Percentiles rank a stretch among this genome's conserved stretches.
These are phyloP conservation scores for Malus hybrid DNA, from an alignment of 331 rosid species.

Conservation along the genomic window DNA sequence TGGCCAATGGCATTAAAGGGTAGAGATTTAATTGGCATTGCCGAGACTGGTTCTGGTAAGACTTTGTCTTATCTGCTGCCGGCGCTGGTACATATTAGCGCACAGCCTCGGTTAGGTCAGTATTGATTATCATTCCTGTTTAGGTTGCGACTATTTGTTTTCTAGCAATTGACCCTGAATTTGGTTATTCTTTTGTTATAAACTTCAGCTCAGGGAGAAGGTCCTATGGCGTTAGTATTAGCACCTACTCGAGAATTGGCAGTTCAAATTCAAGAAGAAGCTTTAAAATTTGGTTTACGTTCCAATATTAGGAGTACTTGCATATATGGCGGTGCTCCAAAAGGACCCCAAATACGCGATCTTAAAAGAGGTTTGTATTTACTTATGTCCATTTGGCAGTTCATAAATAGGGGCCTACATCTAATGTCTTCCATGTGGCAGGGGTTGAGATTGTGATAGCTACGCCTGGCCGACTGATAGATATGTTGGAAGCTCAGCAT, in stretches of 20 bases:
- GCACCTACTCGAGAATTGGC: slow-evolving; percentile 97
- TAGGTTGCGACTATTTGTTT: background rate
- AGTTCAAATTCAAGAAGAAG: slow-evolving; percentile 93
- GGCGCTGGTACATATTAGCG: slow-evolving; percentile 82
- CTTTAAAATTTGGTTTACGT: slow-evolving; percentile 60
- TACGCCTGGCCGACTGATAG: slow-evolving; percentile 93
- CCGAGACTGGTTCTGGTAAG: slow-evolving; percentile 99
- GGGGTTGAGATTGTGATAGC: slow-evolving; percentile 96
- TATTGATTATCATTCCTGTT: slow-evolving; percentile 5
- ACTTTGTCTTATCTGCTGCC: slow-evolving; percentile 89
- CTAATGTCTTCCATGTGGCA: slow-evolving; percentile 26
- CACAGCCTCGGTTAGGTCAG: slow-evolving; percentile 86
- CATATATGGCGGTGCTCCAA: slow-evolving; percentile 94
- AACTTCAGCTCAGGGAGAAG: slow-evolving; percentile 66
- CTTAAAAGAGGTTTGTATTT: slow-evolving; percentile 58
- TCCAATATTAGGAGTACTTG: slow-evolving; percentile 70
- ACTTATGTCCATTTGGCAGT: background rate
- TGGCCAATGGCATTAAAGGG: slow-evolving; percentile 99
- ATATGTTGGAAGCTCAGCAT: slow-evolving; percentile 94
- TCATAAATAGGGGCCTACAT: background rate
- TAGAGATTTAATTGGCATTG: slow-evolving; percentile 92
- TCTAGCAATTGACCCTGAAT: slow-evolving; percentile 1
- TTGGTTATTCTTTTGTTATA: slow-evolving; percentile 10
- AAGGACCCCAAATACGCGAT: slow-evolving; percentile 97
- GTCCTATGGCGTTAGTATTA: slow-evolving; percentile 78